A percentile compares a stretch with the other conserved stretches of the same genome.
phyloP scores from a whole-genome alignment of 352 stramenopile genomes.

The Achlya hypogyna region DNA sequence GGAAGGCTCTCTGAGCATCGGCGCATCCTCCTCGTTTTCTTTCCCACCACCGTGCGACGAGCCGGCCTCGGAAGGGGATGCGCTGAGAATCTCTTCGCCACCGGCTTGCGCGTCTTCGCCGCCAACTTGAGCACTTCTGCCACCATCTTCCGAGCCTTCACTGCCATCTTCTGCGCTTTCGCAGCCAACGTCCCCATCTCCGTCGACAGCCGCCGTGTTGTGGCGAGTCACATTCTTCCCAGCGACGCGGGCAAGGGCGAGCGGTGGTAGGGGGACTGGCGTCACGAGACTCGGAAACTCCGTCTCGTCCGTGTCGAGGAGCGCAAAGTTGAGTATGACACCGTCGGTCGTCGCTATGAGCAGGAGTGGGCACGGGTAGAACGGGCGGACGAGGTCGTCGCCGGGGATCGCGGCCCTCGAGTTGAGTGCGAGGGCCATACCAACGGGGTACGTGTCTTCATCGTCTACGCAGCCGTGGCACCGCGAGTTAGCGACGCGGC shows the following conservation, averaged over 20 bases:
- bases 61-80: too few species aligned
- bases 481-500: background rate
- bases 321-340: constrained; percentile 52
- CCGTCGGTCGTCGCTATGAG: constrained; percentile 50
- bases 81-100: too few species aligned
- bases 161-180: too few species aligned
- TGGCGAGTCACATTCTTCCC: background rate
- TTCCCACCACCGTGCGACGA: too few species aligned
- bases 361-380: constrained; percentile 41
- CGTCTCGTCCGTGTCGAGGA: constrained; percentile 49
- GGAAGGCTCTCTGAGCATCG: background rate
- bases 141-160: too few species aligned
- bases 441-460: constrained; percentile 56
- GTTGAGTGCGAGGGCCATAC: constrained; percentile 51
- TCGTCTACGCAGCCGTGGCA: constrained; percentile 25
- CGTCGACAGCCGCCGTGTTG: too few species aligned
- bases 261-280: background rate
- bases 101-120: too few species aligned
- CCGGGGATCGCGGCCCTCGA: constrained; percentile 35
- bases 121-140: too few species aligned
- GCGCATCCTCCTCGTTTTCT: too few species aligned
- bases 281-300: constrained; percentile 24
- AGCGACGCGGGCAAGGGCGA: background rate
- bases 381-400: constrained; percentile 32
- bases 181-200: too few species aligned